Conservation (phyloP, 148 eudicot genomes). For the Amaranthus cruentus region DNA sequence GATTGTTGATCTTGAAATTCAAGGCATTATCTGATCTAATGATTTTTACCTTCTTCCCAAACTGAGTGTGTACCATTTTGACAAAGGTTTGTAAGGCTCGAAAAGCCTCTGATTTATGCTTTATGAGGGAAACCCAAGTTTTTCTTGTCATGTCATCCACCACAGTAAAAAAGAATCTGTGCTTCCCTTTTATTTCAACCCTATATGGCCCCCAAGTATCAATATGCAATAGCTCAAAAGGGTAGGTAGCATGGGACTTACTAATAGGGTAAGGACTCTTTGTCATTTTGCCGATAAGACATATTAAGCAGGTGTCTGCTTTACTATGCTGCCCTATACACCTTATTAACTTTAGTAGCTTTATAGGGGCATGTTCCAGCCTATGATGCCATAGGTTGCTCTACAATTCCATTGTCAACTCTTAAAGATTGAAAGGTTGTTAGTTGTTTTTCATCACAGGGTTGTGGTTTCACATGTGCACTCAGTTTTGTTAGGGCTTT, state of each 20-base stretch:
- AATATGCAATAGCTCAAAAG: background rate
- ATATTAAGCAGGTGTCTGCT: background rate
- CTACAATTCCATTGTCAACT: too few relatives aligned
- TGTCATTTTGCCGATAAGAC: too few relatives aligned
- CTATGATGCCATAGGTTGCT: background rate
- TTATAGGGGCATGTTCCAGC: background rate
- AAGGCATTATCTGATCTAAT: background rate
- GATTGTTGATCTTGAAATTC: background rate
- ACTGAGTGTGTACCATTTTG: background rate
- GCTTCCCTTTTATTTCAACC: background rate
- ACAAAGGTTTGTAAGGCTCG: background rate
- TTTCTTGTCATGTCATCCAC: background rate
- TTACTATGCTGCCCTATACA: background rate
- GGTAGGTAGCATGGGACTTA: background rate
- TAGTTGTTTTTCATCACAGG: too few relatives aligned
- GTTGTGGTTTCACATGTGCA: rapidly evolving
- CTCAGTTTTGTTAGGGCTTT: background rate
- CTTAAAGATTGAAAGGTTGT: background rate
- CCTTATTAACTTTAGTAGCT: too few relatives aligned
- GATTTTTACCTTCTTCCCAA: background rate
- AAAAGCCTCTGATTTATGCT: background rate
- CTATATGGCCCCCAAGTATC: background rate
- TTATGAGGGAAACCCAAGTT: background rate
- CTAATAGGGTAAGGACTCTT: too few relatives aligned
- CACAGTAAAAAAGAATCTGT: background rate